Evolutionary conservation across 768 basidiomycete genomes (phyloP).

Genomic region (Agrocybe chaxingu): DNA sequence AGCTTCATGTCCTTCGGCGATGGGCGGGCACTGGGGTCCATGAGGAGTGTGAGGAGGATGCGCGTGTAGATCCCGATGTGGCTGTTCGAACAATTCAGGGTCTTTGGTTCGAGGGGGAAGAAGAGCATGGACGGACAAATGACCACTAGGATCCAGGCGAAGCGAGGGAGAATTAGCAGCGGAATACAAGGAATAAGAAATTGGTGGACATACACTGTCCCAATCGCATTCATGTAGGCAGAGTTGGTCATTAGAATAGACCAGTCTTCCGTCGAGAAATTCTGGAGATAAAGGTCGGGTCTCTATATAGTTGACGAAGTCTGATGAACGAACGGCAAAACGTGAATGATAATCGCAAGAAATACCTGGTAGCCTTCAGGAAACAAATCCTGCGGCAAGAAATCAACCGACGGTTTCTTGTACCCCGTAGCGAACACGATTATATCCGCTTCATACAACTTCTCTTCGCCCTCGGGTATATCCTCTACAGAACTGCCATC

Average conservation of each 20-base stretch:
- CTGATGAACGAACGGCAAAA: neutral
- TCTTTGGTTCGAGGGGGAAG: neutral
- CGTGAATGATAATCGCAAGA: neutral
- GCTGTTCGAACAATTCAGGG: constrained; percentile 18
- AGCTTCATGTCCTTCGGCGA: constrained; percentile 48
- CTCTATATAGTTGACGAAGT: constrained; percentile 22
- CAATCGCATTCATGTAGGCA: constrained; percentile 47
- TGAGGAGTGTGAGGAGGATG: constrained; percentile 44
- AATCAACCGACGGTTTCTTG: constrained; percentile 40
- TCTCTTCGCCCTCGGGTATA: constrained; percentile 15
- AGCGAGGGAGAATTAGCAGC: neutral
- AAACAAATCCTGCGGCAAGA: constrained; percentile 46
- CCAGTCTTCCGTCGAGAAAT: constrained; percentile 55
- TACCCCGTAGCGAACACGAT: constrained; percentile 55
- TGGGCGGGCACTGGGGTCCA: constrained; percentile 43
- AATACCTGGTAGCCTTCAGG: constrained; percentile 43
- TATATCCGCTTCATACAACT: constrained; percentile 37
- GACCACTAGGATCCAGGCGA: constrained; percentile 24
- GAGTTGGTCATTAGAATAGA: constrained; percentile 49
- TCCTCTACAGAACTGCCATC: constrained; percentile 14
- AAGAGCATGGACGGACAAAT: constrained; percentile 31
- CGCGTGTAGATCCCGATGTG: constrained; percentile 57
- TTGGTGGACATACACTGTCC: constrained; percentile 30
- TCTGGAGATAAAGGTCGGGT: constrained; percentile 51
- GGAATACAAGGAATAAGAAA: neutral